Percentiles rank a stretch among this genome's conserved stretches.
phyloP scores from a whole-genome alignment of 2,329 filamentous ascomycete genomes.

The Ascochyta koolunga region DNA sequence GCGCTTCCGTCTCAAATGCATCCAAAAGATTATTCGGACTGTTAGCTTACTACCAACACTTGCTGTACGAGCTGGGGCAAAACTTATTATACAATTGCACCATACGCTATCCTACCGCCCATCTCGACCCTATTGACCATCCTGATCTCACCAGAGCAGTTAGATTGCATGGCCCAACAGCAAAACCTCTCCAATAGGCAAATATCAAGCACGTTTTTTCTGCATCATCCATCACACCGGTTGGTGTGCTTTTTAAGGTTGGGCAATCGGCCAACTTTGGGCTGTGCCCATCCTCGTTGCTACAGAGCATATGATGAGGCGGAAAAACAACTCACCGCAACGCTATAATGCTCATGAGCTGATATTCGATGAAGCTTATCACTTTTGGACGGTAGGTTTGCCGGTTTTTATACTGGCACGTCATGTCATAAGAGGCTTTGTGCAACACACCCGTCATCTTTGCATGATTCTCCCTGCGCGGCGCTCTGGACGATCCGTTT shows the following conservation, averaged over 20 bases:
- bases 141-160: neutral
- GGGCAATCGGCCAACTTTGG: neutral
- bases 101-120: neutral
- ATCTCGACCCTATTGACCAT: neutral
- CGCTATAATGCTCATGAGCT: neutral
- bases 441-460: slow-evolving; percentile 1
- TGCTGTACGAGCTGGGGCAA: slow-evolving; percentile 5
- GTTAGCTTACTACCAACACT: slow-evolving; percentile 7
- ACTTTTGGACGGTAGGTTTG: neutral
- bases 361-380: neutral
- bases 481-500: neutral
- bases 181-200: slow-evolving; percentile 5
- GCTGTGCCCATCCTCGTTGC: neutral
- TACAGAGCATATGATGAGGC: neutral
- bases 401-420: neutral
- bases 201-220: neutral
- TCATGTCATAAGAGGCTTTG: neutral
- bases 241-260: slow-evolving; percentile 2
- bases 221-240: slow-evolving; percentile 1
- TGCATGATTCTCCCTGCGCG: slow-evolving; percentile 8
- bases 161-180: slow-evolving; percentile 7
- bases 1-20: slow-evolving; percentile 21
- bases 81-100: slow-evolving; percentile 10
- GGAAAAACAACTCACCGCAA: slow-evolving; percentile 1
- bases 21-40: neutral